Conservation (phyloP, 805 yeast genomes). For the Saturnispora hagleri region DNA sequence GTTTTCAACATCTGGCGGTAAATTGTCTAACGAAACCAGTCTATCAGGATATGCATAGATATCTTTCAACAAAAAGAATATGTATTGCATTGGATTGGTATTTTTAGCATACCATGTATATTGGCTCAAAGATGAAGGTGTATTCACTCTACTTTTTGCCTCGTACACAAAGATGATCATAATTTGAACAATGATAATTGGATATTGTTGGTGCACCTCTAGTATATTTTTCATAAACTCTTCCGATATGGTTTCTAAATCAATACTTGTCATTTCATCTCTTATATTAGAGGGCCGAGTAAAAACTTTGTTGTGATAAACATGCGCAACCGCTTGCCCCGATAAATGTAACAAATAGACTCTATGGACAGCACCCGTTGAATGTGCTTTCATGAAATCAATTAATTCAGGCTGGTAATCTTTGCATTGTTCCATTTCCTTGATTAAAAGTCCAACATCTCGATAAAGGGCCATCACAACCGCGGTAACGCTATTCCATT, state of each 20-base stretch:
- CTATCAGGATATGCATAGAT: conserved; percentile 10
- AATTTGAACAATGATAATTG: conserved; percentile 6
- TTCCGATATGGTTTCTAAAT: conserved; percentile 1
- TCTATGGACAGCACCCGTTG: conserved; percentile 50
- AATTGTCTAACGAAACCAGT: conserved; percentile 3
- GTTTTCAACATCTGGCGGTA: conserved; percentile 9
- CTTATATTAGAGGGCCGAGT: conserved; percentile 5
- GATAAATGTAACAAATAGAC: conserved; percentile 9
- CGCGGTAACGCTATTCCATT: conserved; percentile 8
- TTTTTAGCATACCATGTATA: conserved; percentile 13
- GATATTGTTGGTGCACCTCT: conserved; percentile 2
- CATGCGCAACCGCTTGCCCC: conserved; percentile 7
- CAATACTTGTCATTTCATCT: conserved; percentile 5
- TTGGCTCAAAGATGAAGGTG: not conserved
- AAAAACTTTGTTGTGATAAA: conserved; percentile 11
- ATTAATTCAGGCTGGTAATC: conserved; percentile 50
- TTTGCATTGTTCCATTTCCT: conserved; percentile 10
- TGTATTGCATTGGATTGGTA: conserved; percentile 13
- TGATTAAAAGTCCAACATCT: conserved; percentile 7
- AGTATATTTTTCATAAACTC: conserved; percentile 4
- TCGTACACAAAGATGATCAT: conserved; percentile 9
- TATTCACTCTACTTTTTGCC: conserved; percentile 6
- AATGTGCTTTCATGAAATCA: conserved; percentile 75
- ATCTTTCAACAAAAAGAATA: conserved; percentile 11
- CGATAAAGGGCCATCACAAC: conserved; percentile 11